Conservation (phyloP, 23 red algal species). For the Gracilaria gracilis region DNA sequence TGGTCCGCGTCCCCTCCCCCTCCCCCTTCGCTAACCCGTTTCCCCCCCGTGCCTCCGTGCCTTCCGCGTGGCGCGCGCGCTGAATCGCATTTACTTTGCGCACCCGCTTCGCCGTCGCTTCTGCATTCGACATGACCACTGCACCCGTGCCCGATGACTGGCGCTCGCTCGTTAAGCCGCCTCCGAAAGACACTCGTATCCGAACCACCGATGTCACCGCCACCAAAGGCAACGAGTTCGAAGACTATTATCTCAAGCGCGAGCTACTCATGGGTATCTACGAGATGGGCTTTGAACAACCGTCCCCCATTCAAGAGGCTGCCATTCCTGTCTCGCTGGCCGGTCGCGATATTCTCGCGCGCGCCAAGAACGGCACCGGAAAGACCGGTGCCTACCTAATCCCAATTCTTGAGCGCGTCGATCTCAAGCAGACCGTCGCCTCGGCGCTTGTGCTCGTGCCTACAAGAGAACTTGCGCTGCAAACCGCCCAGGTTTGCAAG, state of each 20-base stretch:
- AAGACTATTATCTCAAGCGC: conserved; percentile 93
- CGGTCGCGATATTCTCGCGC: conserved; percentile 94
- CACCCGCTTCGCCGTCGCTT: neutral
- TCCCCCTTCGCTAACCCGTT: conserved; percentile 8
- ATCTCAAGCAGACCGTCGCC: conserved; percentile 70
- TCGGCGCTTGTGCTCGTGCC: conserved; percentile 91
- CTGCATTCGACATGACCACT: neutral
- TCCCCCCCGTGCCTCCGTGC: neutral
- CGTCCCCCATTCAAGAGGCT: conserved; percentile 94
- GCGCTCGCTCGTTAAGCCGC: conserved; percentile 45
- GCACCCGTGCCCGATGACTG: conserved; percentile 59
- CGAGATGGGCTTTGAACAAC: conserved; percentile 93
- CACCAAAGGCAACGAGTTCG: conserved; percentile 94
- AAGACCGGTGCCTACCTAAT: conserved; percentile 97
- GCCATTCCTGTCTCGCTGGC: conserved; percentile 95
- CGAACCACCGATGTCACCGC: conserved; percentile 96
- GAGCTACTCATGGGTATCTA: conserved; percentile 97
- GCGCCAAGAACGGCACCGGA: conserved; percentile 98
- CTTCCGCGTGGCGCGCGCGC: neutral
- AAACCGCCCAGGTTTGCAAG: conserved; percentile 94
- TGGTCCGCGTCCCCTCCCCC: neutral
- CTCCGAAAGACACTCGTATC: conserved; percentile 74
- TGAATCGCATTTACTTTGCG: neutral
- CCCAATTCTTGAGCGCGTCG: conserved; percentile 90
- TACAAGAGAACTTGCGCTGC: conserved; percentile 94